Evolutionary conservation across 768 basidiomycete genomes (phyloP).

Genomic region (Trametes maxima): DNA sequence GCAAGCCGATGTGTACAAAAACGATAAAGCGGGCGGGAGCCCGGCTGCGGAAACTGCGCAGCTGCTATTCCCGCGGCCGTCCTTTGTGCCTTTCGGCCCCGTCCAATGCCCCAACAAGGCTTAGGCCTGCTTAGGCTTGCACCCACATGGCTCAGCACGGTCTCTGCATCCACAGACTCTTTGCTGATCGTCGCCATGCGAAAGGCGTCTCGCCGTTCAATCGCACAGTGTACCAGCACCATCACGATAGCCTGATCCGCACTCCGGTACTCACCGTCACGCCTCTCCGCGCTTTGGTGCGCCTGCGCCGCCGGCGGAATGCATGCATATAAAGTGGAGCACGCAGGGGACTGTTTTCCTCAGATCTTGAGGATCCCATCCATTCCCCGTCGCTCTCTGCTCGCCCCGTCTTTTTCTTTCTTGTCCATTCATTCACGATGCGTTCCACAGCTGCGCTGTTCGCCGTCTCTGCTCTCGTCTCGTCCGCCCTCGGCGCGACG

Average conservation of each 20-base stretch:
- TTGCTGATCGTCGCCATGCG: conserved; percentile 13
- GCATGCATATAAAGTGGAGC: conserved; percentile 18
- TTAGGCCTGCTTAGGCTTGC: neutral
- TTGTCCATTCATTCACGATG: conserved; percentile 14
- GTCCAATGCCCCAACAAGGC: no score
- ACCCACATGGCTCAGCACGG: neutral
- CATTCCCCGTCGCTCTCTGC: conserved; percentile 7
- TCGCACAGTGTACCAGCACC: neutral
- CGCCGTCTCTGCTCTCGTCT: conserved; percentile 22
- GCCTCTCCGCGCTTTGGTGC: neutral
- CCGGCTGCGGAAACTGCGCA: no score
- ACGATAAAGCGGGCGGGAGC: no score
- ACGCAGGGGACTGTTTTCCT: conserved; percentile 1
- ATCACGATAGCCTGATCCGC: conserved; percentile 16
- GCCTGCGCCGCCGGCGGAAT: conserved; percentile 3
- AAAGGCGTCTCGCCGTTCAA: neutral
- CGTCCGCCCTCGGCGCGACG: conserved; percentile 26
- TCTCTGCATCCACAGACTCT: conserved; percentile 10
- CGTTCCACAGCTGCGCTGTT: conserved; percentile 22
- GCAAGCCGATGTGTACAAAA: no score
- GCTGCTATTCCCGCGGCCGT: no score
- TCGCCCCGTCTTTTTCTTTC: neutral
- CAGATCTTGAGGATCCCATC: conserved; percentile 18
- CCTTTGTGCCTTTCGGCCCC: no score
- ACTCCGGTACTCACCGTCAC: neutral